Evolutionary conservation across 306 rosid species (phyloP).

Genomic region (Crotalaria pallida): DNA sequence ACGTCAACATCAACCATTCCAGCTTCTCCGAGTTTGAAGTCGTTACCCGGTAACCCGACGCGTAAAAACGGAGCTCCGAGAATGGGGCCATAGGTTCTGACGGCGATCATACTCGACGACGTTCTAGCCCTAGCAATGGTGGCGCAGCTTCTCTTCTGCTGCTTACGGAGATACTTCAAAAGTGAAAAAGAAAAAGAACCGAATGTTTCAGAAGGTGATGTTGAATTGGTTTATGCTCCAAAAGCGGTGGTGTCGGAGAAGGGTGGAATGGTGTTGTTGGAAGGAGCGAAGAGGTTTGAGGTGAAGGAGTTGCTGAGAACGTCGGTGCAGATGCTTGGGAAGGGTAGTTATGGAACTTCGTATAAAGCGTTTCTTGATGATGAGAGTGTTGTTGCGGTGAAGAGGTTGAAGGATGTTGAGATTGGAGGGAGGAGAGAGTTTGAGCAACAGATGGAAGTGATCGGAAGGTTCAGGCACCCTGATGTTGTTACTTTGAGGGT

Average conservation of each 20-base stretch:
- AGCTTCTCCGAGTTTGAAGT: constrained; percentile 51
- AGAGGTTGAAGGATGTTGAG: constrained; percentile 65
- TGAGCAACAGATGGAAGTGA: constrained; percentile 66
- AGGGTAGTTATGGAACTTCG: constrained; percentile 78
- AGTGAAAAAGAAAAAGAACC: constrained; percentile 16
- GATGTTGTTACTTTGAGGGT: constrained; percentile 64
- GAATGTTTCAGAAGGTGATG: constrained; percentile 41
- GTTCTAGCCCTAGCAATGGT: constrained; percentile 44
- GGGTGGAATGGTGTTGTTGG: constrained; percentile 76
- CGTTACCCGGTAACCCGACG: not conserved
- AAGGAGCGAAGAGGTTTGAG: constrained; percentile 69
- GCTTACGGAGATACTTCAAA: constrained; percentile 46
- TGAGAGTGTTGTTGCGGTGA: constrained; percentile 82
- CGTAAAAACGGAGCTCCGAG: constrained; percentile 21
- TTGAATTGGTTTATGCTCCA: constrained; percentile 52
- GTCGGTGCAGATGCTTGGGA: constrained; percentile 91
- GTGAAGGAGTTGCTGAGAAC: constrained; percentile 74
- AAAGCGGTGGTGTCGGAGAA: constrained; percentile 36
- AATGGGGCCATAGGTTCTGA: constrained; percentile 42
- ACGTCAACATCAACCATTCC: constrained; percentile 8
- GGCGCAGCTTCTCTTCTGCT: constrained; percentile 63
- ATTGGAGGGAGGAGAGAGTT: constrained; percentile 71
- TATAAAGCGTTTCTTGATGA: constrained; percentile 86
- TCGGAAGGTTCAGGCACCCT: constrained; percentile 51
- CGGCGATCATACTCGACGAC: constrained; percentile 63